A percentile compares a stretch with the other conserved stretches of the same genome.
phyloP scores from a whole-genome alignment of 306 rosid genomes.

The Medicago lupulina region DNA sequence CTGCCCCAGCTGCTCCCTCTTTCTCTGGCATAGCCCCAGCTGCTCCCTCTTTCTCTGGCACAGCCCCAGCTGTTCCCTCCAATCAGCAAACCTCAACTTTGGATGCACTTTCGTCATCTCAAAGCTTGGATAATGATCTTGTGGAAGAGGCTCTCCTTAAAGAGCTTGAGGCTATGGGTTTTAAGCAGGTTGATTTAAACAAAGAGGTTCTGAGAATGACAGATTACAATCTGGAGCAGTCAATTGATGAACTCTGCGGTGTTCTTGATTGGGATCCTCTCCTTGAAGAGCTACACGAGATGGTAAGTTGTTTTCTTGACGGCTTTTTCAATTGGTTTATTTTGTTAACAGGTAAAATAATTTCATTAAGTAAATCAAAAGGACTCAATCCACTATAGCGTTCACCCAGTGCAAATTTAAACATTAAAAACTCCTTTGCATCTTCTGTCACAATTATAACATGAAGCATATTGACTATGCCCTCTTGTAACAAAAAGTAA shows the following conservation, averaged over 20 bases:
- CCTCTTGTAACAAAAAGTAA: too few species aligned
- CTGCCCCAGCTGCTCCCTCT: slow-evolving; percentile 39
- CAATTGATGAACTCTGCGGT: slow-evolving; percentile 83
- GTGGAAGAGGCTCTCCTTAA: slow-evolving; percentile 74
- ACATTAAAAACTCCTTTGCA: not conserved
- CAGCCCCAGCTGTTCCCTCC: slow-evolving; percentile 33
- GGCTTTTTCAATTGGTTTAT: not conserved
- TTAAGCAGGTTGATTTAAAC: slow-evolving; percentile 73
- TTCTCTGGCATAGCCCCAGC: slow-evolving; percentile 36
- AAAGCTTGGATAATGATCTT: slow-evolving; percentile 30
- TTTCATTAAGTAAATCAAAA: not conserved
- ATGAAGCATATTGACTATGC: not conserved
- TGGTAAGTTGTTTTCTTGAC: slow-evolving; percentile 56
- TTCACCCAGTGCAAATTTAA: not conserved
- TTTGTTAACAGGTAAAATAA: not conserved
- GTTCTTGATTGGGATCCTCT: slow-evolving; percentile 85
- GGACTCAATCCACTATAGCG: not conserved
- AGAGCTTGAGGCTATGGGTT: slow-evolving; percentile 89
- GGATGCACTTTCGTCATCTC: slow-evolving; percentile 44
- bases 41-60: slow-evolving; percentile 27
- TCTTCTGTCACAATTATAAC: not conserved
- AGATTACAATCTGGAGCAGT: slow-evolving; percentile 70
- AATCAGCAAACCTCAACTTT: slow-evolving; percentile 35
- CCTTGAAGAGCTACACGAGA: slow-evolving; percentile 77
- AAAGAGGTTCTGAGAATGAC: slow-evolving; percentile 78